Conservation (phyloP, 768 basidiomycete species). For the Imleria badia region DNA sequence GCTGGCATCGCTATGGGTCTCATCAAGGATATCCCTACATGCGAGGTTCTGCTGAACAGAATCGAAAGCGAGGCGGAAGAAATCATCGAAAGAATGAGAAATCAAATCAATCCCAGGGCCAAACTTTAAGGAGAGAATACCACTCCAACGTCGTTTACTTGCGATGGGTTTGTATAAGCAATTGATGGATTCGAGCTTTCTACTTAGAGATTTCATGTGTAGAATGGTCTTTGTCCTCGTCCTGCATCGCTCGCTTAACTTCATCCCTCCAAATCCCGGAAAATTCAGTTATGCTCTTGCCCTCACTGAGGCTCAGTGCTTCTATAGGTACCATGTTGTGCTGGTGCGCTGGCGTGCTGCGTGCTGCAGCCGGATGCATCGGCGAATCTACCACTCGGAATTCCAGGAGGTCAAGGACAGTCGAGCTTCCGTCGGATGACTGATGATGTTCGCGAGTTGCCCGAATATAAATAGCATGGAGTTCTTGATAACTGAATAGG, state of each 20-base stretch:
- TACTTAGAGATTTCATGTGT: not conserved
- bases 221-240: slow-evolving; percentile 5
- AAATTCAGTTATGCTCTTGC: slow-evolving; percentile 72
- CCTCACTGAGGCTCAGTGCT: slow-evolving; percentile 75
- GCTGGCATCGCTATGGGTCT: slow-evolving; percentile 65
- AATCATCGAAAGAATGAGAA: slow-evolving; percentile 51
- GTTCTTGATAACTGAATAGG: slow-evolving; percentile 80
- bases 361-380: slow-evolving; percentile 63
- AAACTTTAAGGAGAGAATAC: slow-evolving; percentile 20
- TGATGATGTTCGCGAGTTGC: slow-evolving; percentile 3
- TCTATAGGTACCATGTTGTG: slow-evolving; percentile 94
- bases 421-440: not conserved
- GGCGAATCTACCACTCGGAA: slow-evolving; percentile 73
- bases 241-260: slow-evolving; percentile 37
- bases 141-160: not conserved
- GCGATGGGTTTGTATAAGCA: not conserved
- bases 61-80: slow-evolving; percentile 78
- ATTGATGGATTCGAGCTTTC: not conserved
- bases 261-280: slow-evolving; percentile 61
- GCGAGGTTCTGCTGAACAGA: slow-evolving; percentile 62
- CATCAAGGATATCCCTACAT: slow-evolving; percentile 84
- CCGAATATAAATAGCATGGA: slow-evolving; percentile 41
- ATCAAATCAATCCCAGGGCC: slow-evolving; percentile 15
- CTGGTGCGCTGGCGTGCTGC: slow-evolving; percentile 71
- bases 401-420: slow-evolving; percentile 32